Conservation (phyloP, 352 stramenopile species). For the Phytophthora hybrid region DNA sequence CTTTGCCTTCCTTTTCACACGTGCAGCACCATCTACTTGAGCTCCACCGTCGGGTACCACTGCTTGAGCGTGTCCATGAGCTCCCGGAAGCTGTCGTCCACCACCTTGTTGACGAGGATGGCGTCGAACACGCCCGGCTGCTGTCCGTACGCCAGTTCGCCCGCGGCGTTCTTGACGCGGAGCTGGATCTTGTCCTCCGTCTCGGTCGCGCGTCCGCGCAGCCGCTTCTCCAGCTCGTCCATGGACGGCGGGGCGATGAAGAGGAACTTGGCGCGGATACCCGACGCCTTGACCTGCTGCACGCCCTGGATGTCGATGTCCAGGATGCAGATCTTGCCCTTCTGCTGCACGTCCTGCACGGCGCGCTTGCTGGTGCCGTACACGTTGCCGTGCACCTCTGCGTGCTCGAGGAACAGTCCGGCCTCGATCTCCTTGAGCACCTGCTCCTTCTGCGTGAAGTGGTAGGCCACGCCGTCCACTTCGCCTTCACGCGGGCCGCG, state of each 20-base stretch:
- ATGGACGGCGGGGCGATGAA: slow-evolving; percentile 97
- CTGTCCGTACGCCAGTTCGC: slow-evolving; percentile 93
- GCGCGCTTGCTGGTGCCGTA: slow-evolving; percentile 96
- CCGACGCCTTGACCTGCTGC: slow-evolving; percentile 91
- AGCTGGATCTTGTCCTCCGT: slow-evolving; percentile 96
- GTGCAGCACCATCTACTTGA: slow-evolving; percentile 41
- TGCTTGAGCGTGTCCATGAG: slow-evolving; percentile 73
- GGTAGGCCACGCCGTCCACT: slow-evolving; percentile 96
- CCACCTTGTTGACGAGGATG: slow-evolving; percentile 90
- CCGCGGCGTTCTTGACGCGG: slow-evolving; percentile 93
- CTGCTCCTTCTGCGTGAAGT: slow-evolving; percentile 95
- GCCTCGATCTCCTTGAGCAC: slow-evolving; percentile 95
- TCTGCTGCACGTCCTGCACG: slow-evolving; percentile 92
- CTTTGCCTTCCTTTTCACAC: slow-evolving; percentile 6
- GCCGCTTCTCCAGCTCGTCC: slow-evolving; percentile 93
- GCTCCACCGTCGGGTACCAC: slow-evolving; percentile 79
- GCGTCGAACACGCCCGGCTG: slow-evolving; percentile 89
- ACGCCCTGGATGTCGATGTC: slow-evolving; percentile 99
- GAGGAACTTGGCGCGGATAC: slow-evolving; percentile 94
- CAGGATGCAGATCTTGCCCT: slow-evolving; percentile 98
- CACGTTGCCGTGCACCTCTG: slow-evolving; percentile 97
- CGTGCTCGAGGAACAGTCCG: slow-evolving; percentile 97
- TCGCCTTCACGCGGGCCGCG: slow-evolving; percentile 94
- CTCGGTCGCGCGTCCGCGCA: slow-evolving; percentile 96
- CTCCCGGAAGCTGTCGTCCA: slow-evolving; percentile 85